phyloP scores from a whole-genome alignment of 306 rosid genomes.

The Ormosia emarginata region DNA sequence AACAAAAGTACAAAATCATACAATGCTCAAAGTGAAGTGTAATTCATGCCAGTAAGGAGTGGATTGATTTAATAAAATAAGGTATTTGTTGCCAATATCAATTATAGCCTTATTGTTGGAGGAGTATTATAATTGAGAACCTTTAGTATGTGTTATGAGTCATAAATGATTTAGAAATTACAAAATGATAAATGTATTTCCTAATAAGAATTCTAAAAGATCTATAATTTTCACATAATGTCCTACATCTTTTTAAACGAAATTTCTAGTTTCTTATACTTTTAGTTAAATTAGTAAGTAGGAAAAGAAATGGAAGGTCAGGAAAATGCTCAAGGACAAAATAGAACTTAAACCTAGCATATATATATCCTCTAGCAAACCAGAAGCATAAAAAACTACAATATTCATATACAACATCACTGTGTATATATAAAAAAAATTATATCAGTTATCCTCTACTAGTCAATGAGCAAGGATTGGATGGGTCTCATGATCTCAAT shows the following conservation, averaged over 20 bases:
- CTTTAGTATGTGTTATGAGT: not conserved
- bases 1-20: conserved; percentile 25
- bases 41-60: not conserved
- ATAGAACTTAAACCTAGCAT: not conserved
- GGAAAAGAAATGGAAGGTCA: not conserved
- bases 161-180: not conserved
- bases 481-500: not conserved
- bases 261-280: not conserved
- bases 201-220: not conserved
- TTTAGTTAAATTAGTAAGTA: not conserved
- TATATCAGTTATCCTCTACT: not conserved
- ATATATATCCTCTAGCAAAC: not conserved
- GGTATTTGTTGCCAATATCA: not conserved
- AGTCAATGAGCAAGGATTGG: not conserved
- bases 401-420: not conserved
- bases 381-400: not conserved
- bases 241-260: not conserved
- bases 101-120: not conserved
- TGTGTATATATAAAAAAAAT: not conserved
- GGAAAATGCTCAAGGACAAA: not conserved
- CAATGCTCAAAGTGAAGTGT: not conserved
- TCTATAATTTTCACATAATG: not conserved
- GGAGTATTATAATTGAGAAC: not conserved
- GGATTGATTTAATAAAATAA: not conserved
- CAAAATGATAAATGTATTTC: not conserved